Percentiles rank a stretch among this genome's conserved stretches.
These are phyloP conservation scores for Hyphodiscus hymeniophilus DNA, from an alignment of 495 filamentous ascomycete species.

Conservation along the genomic window DNA sequence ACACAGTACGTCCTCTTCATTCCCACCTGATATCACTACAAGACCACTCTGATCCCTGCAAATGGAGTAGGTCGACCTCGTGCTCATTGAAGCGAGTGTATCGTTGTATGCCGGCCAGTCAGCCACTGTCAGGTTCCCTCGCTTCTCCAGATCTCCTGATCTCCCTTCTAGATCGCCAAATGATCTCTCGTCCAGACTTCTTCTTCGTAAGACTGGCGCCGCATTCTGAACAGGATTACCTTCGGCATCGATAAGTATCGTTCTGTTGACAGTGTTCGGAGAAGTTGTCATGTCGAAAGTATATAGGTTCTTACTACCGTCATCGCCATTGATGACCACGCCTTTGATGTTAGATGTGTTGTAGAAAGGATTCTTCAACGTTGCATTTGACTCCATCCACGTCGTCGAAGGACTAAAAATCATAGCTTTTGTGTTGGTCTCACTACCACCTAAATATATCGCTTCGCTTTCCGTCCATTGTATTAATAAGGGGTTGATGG, in stretches of 20 bases:
- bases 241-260: conserved; percentile 40
- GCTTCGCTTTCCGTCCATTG: conserved; percentile 67
- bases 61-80: conserved; percentile 37
- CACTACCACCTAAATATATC: conserved; percentile 67
- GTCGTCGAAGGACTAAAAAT: conserved; percentile 45
- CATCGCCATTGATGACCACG: conserved; percentile 56
- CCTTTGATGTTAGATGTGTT: conserved; percentile 43
- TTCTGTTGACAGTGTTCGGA: conserved; percentile 69
- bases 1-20: conserved; percentile 51
- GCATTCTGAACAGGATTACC: conserved; percentile 33
- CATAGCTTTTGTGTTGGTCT: conserved; percentile 58
- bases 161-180: background rate
- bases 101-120: conserved; percentile 75
- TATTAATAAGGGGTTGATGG: conserved; percentile 61
- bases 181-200: background rate
- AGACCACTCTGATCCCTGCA: conserved; percentile 46
- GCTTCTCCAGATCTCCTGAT: conserved; percentile 16
- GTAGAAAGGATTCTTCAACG: conserved; percentile 48
- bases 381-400: conserved; percentile 58
- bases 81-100: conserved; percentile 56
- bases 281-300: conserved; percentile 67
- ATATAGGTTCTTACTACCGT: conserved; percentile 77
- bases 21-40: conserved; percentile 73
- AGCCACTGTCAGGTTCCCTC: conserved; percentile 31
- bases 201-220: background rate